Base-by-base conservation (phyloP, 306 rosid species). In the Cotoneaster glaucophyllus region DNA sequence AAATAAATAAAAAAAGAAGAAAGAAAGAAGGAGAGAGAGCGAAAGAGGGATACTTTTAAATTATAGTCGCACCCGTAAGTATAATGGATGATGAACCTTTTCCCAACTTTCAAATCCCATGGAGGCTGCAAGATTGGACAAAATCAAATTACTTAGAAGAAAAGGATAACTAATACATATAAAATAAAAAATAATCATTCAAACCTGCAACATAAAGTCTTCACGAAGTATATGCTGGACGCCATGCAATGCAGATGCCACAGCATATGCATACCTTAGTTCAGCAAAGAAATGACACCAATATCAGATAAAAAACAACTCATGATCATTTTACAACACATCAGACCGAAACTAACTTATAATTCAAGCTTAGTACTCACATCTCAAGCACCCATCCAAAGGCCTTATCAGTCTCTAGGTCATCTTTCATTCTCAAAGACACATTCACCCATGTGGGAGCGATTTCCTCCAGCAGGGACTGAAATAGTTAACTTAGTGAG, bases 381-480 rank as follows among this genome's bases (percentile, higher is more conserved):
- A 93, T 93, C 85, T 93, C 97, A 79, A 91, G 98, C 84, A 91
- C 98, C 98, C 97, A 93, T 81, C 98, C 98, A 59, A 93, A 93
- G 80, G 92, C 83, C 88, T 93, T 89, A 83, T 93, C 98, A 0
- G 98, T 88, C 80, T 86, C 89, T 4, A 76, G 82, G 75, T 93
- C 98, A 71, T 91, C 93, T 84, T 93, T 93, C 97, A 93, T 93
- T 84, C 78, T 84, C 88, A 93, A 80, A 12, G 98, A 93, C 74
- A 91, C 22, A 67, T 93, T 93, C 84, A 93, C 98, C 98, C 98
- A 93, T 4, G 98, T 91, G n/a, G 98, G 98, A 82, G 98, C 92
- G 80, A 93, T 93, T 62, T 93, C 98, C 89, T 93, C 97, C 69
- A 93, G 75, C 73, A 88, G n/a, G 63, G 88, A 84, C 98, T 93